Percentiles rank a stretch among this genome's conserved stretches.
These are phyloP conservation scores for Schizochytrium sp. DNA, from an alignment of 108 stramenopile genomes.

Conservation along the genomic window DNA sequence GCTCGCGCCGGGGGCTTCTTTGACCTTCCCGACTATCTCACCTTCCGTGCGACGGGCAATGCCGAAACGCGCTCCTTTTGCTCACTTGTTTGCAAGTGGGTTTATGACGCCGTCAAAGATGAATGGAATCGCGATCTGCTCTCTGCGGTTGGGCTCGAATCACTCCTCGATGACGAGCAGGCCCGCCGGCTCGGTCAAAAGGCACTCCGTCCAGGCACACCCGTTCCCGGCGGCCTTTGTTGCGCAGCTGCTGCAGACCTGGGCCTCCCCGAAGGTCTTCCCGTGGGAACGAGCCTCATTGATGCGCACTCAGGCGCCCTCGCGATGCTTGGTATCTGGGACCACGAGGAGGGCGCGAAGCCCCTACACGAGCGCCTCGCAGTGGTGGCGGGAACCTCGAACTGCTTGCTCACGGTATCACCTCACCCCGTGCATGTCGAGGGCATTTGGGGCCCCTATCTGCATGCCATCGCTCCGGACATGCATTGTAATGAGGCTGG, in stretches of 20 bases:
- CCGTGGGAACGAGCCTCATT: not conserved
- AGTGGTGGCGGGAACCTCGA: conserved; percentile 18
- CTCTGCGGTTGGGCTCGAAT: not conserved
- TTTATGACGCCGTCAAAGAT: not conserved
- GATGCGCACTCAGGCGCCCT: conserved; percentile 25
- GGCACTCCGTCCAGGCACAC: not conserved
- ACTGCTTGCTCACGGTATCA: not conserved
- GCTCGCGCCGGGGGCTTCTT: not conserved
- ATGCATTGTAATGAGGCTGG: not conserved
- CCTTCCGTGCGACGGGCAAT: not conserved
- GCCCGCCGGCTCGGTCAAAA: not conserved
- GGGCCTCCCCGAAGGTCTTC: not conserved
- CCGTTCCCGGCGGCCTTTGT: not conserved
- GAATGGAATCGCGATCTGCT: conserved; percentile 9
- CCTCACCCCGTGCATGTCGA: not conserved
- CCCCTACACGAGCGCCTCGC: not conserved
- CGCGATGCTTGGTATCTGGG: not conserved
- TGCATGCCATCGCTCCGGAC: not conserved
- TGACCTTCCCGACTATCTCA: conserved; percentile 21
- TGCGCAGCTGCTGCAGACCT: not conserved
- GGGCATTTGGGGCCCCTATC: not conserved
- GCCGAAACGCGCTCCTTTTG: not conserved
- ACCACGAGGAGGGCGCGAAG: not conserved
- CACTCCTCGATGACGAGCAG: not conserved
- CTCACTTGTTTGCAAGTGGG: conserved; percentile 23